A percentile compares a stretch with the other conserved stretches of the same genome.
These are phyloP conservation scores for Medicago arabica DNA, from an alignment of 306 rosid genomes.

Conservation along the genomic window DNA sequence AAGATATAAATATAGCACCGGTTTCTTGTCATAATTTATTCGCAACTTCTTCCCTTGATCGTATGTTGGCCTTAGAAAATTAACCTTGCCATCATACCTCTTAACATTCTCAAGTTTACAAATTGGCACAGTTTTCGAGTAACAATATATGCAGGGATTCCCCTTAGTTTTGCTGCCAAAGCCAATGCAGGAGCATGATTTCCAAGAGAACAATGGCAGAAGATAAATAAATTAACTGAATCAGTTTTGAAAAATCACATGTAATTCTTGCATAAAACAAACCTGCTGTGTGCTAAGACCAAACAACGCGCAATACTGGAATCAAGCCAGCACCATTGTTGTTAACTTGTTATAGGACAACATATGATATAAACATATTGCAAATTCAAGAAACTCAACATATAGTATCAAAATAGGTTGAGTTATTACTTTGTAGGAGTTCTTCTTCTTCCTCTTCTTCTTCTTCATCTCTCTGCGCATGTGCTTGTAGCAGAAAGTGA, in stretches of 20 bases:
- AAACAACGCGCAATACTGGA: too few relatives aligned
- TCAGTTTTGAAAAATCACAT: not conserved
- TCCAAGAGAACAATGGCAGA: slow-evolving; percentile 58
- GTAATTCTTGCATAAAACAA: slow-evolving; percentile 37
- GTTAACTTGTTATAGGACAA: too few relatives aligned
- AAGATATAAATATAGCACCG: slow-evolving; percentile 79
- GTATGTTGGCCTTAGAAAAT: slow-evolving; percentile 72
- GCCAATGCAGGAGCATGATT: slow-evolving; percentile 96
- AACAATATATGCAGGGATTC: slow-evolving; percentile 82
- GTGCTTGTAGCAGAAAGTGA: too few relatives aligned
- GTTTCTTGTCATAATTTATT: slow-evolving; percentile 73
- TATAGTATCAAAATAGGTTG: too few relatives aligned
- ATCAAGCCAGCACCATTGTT: too few relatives aligned
- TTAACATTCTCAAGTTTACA: slow-evolving; percentile 89
- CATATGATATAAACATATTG: too few relatives aligned
- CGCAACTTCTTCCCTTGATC: slow-evolving; percentile 71
- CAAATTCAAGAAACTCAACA: too few relatives aligned
- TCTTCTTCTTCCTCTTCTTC: too few relatives aligned
- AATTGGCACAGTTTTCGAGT: slow-evolving; percentile 73
- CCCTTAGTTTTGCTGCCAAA: slow-evolving; percentile 92
- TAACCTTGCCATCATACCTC: slow-evolving; percentile 80
- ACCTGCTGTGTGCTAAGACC: slow-evolving; percentile 83
- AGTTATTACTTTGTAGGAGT: too few relatives aligned
- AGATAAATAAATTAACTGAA: slow-evolving; percentile 27
- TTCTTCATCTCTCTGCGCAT: too few relatives aligned